Conservation (phyloP, 805 yeast genomes). For the Candida insectorum region DNA sequence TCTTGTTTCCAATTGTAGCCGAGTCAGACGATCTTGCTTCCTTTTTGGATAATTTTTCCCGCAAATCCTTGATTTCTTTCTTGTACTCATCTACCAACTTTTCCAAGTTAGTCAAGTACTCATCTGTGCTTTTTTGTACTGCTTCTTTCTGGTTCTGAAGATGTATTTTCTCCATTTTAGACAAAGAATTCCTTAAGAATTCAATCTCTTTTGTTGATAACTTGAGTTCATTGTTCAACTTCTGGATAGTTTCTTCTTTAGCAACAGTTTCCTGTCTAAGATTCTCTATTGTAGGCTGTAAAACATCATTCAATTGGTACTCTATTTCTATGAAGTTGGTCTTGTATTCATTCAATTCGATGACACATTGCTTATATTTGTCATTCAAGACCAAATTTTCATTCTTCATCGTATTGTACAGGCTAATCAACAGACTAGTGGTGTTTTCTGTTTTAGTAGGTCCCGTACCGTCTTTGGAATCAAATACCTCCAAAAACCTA, state of each 20-base stretch:
- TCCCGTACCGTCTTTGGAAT: conserved; percentile 9
- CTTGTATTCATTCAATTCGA: conserved; percentile 17
- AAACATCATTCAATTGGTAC: conserved; percentile 12
- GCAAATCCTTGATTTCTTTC: conserved; percentile 44
- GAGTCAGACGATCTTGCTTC: conserved; percentile 4
- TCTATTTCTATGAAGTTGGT: conserved; percentile 11
- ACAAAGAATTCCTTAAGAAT: conserved; percentile 53
- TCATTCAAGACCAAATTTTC: conserved; percentile 34
- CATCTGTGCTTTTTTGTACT: conserved; percentile 26
- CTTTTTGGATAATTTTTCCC: conserved; percentile 25
- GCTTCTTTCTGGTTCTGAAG: conserved; percentile 20
- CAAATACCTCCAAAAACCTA: conserved; percentile 36
- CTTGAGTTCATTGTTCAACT: conserved; percentile 49
- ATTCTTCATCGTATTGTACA: conserved; percentile 21
- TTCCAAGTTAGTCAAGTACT: conserved; percentile 40
- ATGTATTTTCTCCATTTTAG: conserved; percentile 40
- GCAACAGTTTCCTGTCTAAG: conserved; percentile 11
- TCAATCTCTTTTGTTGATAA: conserved; percentile 58
- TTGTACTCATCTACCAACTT: conserved; percentile 55
- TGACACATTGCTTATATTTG: conserved; percentile 23
- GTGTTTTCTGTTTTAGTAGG: conserved; percentile 28
- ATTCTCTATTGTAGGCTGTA: conserved; percentile 7
- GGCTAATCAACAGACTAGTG: conserved; percentile 4
- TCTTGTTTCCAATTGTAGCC: conserved; percentile 16
- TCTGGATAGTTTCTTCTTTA: conserved; percentile 20